phyloP scores from a whole-genome alignment of 352 stramenopile species.

The Phytophthora syringae region DNA sequence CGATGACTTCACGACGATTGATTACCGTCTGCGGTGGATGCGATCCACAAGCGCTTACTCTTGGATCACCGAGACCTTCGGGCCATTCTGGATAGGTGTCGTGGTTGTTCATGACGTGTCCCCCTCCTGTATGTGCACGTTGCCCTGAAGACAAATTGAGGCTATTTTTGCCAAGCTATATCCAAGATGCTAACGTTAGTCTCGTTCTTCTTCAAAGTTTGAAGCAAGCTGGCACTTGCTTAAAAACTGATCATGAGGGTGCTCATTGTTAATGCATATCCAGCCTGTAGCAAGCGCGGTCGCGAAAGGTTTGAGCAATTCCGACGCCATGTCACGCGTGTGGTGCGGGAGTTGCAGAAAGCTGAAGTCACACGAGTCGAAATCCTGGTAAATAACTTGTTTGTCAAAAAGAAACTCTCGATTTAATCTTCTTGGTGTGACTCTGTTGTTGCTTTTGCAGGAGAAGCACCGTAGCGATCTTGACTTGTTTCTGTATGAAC shows the following conservation, averaged over 20 bases:
- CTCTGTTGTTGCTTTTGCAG: slow-evolving; percentile 25
- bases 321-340: slow-evolving; percentile 48
- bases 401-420: slow-evolving; percentile 3
- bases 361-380: slow-evolving; percentile 68
- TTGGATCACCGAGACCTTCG: slow-evolving; percentile 55
- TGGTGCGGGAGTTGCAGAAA: slow-evolving; percentile 66
- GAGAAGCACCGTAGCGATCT: slow-evolving; percentile 67
- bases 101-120: slow-evolving; percentile 20
- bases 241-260: slow-evolving; percentile 55
- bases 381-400: slow-evolving; percentile 48
- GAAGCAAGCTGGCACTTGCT: not conserved
- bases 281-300: slow-evolving; percentile 46
- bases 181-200: not conserved
- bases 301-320: slow-evolving; percentile 59
- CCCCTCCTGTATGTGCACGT: not conserved
- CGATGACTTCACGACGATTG: slow-evolving; percentile 46
- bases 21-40: slow-evolving; percentile 5
- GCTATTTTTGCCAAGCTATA: slow-evolving; percentile 9
- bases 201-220: not conserved
- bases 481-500: slow-evolving; percentile 80
- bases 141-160: not conserved
- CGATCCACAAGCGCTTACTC: slow-evolving; percentile 25
- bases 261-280: slow-evolving; percentile 75
- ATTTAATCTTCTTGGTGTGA: not conserved
- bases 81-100: slow-evolving; percentile 71